Evolutionary conservation across 805 yeast species (phyloP), one percentile per base, ranked within the genome.

Genomic region (Cyberlindnera xishuangbannaensis): DNA sequence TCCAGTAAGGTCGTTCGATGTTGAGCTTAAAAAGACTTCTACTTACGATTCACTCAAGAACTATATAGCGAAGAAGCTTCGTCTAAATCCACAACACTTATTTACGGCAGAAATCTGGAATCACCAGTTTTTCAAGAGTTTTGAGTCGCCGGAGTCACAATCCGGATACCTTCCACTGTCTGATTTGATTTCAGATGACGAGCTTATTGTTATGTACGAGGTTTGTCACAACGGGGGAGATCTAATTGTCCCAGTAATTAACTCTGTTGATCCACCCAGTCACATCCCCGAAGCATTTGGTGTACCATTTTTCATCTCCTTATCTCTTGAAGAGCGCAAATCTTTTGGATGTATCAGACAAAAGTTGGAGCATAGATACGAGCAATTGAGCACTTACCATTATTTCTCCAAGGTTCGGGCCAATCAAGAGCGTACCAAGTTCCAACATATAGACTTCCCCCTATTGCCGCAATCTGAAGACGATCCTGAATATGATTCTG

Each of bases 241-340:
- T 43, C 43, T 73, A 6, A 60, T 80, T 15, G 64, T 81, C 7
- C 90, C 92, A 0, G 78, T 83, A 0, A 56, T 77, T 35, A 78
- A 67, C 41, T 61, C 72, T 0, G 49, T 53, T 39, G 55, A 26
- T 49, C 67, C 44, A 51, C 64, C 46, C 58, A 66, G 54, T 36
- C 62, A 35, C 60, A 51, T 60, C 10, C 64, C 69, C 1, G 65
- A 65, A 27, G 57, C 77, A 1, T 83, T 86, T 58, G 94, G 87
- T 2, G 54, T 78, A 1, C 97, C 97, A 3, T 75, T 85, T 46
- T 78, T 87, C 45, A 63, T 87, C 18, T 67, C 76, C 0, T 48
- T 86, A 10, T 33, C 67, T 2, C 61, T 64, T 22, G 65, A 63
- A 1, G 90, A 83, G 24, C 55, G 67, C 5, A 47, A 49, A 3